Evolutionary conservation across 2,329 filamentous ascomycete species (phyloP), one percentile per base, ranked within the genome.

Genomic region (Fusarium protoensiforme): DNA sequence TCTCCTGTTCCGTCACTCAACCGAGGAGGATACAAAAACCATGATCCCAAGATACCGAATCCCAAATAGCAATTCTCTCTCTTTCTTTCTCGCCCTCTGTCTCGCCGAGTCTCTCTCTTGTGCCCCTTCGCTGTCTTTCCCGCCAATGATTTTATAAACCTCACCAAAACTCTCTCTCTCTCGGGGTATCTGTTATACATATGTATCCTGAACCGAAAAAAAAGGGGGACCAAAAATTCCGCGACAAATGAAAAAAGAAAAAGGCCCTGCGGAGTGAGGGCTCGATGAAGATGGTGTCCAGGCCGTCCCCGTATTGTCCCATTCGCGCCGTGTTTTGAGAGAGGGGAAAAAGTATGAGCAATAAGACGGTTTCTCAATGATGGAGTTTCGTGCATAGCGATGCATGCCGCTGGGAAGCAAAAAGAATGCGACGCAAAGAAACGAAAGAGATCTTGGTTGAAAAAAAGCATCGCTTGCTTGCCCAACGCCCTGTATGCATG

Each of bases 171-270:
- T 77, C 68, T 73, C 65, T 72, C 71, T 76, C 69, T 72, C 65
- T 72, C 65, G 73, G 76, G 76, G 76, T 78, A 78, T 78, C 75
- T 78, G 75, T 77, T 78, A 64, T 78, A 78, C 76, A 78, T 72
- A 64, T 74, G 59, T 68, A 72, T 76, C 67, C 69, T 48, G 68
- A 73, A 77, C 63, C 56, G 67, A 67, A 68, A 51, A 41, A 48
- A 65, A 69, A 60, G 66, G 69, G 41, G 64, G 60, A 29, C 43
- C 64, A 33, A 61, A 69, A 68, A 72, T 27, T 69, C 58, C 56
- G 59, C 33, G 53, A 76, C 71, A 75, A 78, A 78, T 68, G 72
- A 73, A 71, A 77, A 75, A 64, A 48, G 39, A 68, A 68, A 61
- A 60, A 24, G 24, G 46, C 67, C 70, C 66, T 13, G 29, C 38